phyloP scores from a whole-genome alignment of 768 basidiomycete genomes.

The Lepiota brunneoincarnata region DNA sequence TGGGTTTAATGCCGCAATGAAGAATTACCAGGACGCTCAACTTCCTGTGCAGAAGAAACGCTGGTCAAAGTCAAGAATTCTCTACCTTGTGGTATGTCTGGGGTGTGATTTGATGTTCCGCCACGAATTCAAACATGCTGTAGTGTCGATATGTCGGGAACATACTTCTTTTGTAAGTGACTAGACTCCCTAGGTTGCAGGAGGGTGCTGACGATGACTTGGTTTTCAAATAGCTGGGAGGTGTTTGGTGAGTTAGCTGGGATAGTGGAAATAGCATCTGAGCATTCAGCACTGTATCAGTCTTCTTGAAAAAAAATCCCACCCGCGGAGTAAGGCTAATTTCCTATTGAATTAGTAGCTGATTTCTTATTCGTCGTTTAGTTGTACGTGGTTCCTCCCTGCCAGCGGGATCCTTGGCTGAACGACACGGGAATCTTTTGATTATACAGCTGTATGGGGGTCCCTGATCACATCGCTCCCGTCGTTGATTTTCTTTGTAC shows the following conservation, averaged over 20 bases:
- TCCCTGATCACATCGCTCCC: not conserved
- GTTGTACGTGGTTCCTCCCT: constrained; percentile 5
- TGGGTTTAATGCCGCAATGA: not conserved
- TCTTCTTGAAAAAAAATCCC: not conserved
- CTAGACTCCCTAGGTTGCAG: not conserved
- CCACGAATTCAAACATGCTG: not conserved
- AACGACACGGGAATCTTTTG: not conserved
- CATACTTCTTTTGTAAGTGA: constrained; percentile 18
- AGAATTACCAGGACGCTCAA: not conserved
- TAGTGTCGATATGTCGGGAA: constrained; percentile 23
- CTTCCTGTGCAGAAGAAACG: constrained; percentile 13
- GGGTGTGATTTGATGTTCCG: not conserved
- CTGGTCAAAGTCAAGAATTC: constrained; percentile 22
- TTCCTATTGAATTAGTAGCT: not conserved
- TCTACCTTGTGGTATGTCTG: constrained; percentile 19
- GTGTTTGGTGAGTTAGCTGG: not conserved
- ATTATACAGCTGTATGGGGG: constrained; percentile 15
- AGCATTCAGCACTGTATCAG: not conserved
- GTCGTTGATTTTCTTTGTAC: not conserved
- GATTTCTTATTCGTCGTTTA: not conserved
- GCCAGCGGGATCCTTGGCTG: not conserved
- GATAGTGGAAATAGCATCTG: too few species aligned
- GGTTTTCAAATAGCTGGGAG: not conserved
- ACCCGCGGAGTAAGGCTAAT: not conserved
- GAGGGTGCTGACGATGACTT: not conserved